A percentile compares a stretch with the other conserved stretches of the same genome.
Evolutionary conservation across 352 stramenopile species (phyloP).

Genomic region (Phytophthora foliorum): DNA sequence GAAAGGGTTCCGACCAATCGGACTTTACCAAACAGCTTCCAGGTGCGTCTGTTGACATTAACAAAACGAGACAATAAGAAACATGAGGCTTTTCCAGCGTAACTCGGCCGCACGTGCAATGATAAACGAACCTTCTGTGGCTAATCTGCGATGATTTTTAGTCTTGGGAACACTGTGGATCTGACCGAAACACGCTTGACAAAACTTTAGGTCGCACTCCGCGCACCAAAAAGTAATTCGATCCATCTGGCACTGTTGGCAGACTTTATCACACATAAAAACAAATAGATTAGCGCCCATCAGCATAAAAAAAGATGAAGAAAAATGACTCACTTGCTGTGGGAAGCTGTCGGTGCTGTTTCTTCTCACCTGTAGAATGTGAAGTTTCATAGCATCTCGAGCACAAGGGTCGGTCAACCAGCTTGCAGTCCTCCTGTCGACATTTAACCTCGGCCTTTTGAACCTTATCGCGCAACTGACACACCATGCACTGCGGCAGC

Average conservation of each 20-base stretch:
- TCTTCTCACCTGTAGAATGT: conserved; percentile 21
- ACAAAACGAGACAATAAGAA: neutral
- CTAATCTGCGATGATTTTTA: conserved; percentile 47
- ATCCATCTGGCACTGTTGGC: conserved; percentile 66
- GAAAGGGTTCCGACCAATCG: conserved; percentile 60
- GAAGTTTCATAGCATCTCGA: conserved; percentile 33
- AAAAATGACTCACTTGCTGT: conserved; percentile 42
- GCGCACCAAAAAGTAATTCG: conserved; percentile 59
- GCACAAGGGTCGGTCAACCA: conserved; percentile 25
- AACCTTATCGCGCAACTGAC: conserved; percentile 8
- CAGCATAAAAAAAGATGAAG: neutral
- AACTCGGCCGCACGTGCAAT: neutral
- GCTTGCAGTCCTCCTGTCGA: conserved; percentile 26
- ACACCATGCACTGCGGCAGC: conserved; percentile 35
- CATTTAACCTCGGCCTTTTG: conserved; percentile 38
- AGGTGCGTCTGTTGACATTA: conserved; percentile 41
- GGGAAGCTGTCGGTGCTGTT: conserved; percentile 31
- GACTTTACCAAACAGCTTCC: conserved; percentile 50
- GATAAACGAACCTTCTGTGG: conserved; percentile 47
- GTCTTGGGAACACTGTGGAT: conserved; percentile 56
- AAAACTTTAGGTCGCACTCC: conserved; percentile 78
- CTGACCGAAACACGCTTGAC: conserved; percentile 49
- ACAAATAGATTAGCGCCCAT: conserved; percentile 1
- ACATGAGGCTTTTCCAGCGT: neutral
- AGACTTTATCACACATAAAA: conserved; percentile 53